Evolutionary conservation across 345 rosid genomes (phyloP).

Genomic region (Populus alba): DNA sequence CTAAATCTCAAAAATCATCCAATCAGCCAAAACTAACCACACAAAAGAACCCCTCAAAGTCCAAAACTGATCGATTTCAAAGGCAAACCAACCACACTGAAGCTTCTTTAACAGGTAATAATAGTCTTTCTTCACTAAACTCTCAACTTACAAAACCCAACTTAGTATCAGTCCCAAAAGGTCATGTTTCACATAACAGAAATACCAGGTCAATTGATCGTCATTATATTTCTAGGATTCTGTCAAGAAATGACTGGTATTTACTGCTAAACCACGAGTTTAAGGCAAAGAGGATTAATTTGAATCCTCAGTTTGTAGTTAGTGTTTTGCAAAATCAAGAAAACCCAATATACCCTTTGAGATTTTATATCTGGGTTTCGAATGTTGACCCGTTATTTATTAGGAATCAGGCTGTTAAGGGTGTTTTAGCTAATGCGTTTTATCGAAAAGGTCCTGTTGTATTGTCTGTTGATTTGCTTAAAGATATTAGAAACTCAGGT

Average conservation of each 20-base stretch:
- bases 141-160: neutral
- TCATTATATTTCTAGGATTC: conserved; percentile 51
- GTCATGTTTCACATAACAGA: conserved; percentile 17
- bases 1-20: conserved; percentile 2
- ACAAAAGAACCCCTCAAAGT: conserved; percentile 10
- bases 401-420: conserved; percentile 52
- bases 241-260: conserved; percentile 70
- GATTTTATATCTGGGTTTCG: conserved; percentile 77
- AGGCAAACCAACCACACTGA: neutral
- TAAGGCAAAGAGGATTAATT: conserved; percentile 44
- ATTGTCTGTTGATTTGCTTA: conserved; percentile 61
- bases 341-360: conserved; percentile 53
- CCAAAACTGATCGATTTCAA: neutral
- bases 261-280: conserved; percentile 60
- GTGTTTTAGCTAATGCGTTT: conserved; percentile 47
- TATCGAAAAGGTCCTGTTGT: conserved; percentile 69
- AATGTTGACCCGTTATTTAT: conserved; percentile 43
- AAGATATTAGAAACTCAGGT: conserved; percentile 60
- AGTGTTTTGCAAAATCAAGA: conserved; percentile 79
- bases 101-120: conserved; percentile 32
- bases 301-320: conserved; percentile 50
- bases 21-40: neutral
- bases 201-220: conserved; percentile 36
- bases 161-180: neutral
- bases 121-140: neutral